Base-by-base conservation (phyloP, 495 filamentous ascomycete genomes). In the Lophium mytilinum region DNA sequence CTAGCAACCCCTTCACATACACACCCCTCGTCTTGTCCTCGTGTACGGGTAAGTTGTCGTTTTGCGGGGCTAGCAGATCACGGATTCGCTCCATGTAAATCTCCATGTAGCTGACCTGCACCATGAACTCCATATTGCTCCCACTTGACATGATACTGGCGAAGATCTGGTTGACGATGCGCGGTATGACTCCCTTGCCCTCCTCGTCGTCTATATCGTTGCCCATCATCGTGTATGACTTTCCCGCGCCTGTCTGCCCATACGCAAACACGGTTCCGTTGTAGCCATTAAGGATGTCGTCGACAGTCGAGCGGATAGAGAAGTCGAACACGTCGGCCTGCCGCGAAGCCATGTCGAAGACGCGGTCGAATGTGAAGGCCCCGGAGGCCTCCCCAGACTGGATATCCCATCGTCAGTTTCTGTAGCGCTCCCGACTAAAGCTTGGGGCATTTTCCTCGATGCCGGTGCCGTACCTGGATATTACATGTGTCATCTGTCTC, bases 171-270 rank as follows among this genome's bases (percentile, higher is more conserved):
- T 96, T 89, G 62, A 97, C 88, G 61, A 98, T 98, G 61, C 93
- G 85, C 36, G 93, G 93, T 63, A 96, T 98, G 30, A 98, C 88
- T 78, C 93, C 93, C 71, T 89, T 90, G 61, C 83, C 83, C 52
- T 83, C 78, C 0, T 90, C 87, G 71, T 96, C 88, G 64, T 95
- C 93, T 70, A 97, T 96, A 73, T 92, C 91, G 19, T 84, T 86
- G 52, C 91, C 91, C 93, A 97, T 98, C 93, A 98, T 98, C 0
- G 91, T 96, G 71, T 91, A 97, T 14, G 93, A 97, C 76, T 98
- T 98, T 72, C 93, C 93, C 5, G 94, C 91, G 71, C 93, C 93
- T 0, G 93, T 98, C 77, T 98, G 93, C 69, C 93, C 93, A 69
- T 98, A 98, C 60, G 93, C 93, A 69, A 98, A 97, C 50, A 98